Percentiles rank a stretch among this genome's conserved stretches.
These are phyloP conservation scores for Oryza glumipatula DNA, from an alignment of 176 grass and related monocot species.

Conservation along the genomic window DNA sequence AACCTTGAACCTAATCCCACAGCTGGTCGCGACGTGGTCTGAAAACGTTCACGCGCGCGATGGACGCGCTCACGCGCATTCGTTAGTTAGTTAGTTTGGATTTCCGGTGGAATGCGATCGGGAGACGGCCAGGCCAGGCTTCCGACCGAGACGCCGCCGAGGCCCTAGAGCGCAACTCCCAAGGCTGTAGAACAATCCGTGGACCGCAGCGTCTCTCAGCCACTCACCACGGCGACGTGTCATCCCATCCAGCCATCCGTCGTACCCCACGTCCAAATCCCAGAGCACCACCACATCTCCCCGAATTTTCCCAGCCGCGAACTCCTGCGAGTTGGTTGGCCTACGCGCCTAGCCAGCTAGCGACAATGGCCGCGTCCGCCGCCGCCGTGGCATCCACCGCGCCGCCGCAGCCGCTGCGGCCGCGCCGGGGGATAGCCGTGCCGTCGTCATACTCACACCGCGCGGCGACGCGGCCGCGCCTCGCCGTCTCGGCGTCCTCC, in stretches of 20 bases:
- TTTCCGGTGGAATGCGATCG: no score
- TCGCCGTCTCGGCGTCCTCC: slow-evolving; percentile 49
- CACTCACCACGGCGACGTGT: slow-evolving; percentile 35
- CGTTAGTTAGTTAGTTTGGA: no score
- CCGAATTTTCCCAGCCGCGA: slow-evolving; percentile 12
- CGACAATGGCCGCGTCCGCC: slow-evolving; percentile 39
- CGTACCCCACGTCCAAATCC: slow-evolving; percentile 4
- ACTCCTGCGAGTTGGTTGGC: neutral
- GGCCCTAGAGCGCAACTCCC: no score
- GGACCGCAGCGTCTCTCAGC: neutral
- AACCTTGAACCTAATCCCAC: no score
- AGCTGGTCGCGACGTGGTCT: no score
- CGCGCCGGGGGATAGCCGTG: neutral
- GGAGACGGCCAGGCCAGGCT: no score
- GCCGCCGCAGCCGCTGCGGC: slow-evolving; percentile 6
- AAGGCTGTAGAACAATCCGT: neutral
- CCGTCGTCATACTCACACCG: no score
- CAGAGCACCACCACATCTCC: neutral
- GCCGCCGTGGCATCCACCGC: slow-evolving; percentile 23
- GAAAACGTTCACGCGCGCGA: no score
- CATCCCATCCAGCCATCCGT: slow-evolving; percentile 38
- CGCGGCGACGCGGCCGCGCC: slow-evolving; percentile 23
- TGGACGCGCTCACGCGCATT: no score
- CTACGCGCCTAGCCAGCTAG: neutral
- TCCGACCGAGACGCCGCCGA: no score